These are phyloP conservation scores for Trichoderma afroharzianum DNA, from an alignment of 2,329 filamentous ascomycete genomes.

Conservation along the genomic window DNA sequence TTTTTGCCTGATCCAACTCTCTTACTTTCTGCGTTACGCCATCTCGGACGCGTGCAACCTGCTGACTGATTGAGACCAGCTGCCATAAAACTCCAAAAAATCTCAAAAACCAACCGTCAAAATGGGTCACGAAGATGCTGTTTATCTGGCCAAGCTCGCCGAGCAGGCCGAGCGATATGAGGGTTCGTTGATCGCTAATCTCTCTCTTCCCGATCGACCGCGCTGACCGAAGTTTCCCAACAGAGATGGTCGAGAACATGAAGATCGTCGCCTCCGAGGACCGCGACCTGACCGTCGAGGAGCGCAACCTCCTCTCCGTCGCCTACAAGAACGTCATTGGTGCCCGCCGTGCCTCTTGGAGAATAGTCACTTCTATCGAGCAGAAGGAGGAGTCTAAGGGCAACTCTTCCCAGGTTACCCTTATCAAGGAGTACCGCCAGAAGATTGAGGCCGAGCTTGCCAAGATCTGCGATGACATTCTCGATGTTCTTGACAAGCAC, in stretches of 20 bases:
- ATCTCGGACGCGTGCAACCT: slow-evolving; percentile 5
- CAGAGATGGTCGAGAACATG: slow-evolving; percentile 99
- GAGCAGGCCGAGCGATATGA: slow-evolving; percentile 99
- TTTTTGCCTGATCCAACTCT: not conserved
- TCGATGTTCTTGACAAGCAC: slow-evolving; percentile 90
- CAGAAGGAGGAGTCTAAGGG: slow-evolving; percentile 99
- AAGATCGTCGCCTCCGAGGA: slow-evolving; percentile 92
- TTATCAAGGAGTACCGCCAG: slow-evolving; percentile 97
- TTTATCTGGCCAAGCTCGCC: slow-evolving; percentile 99
- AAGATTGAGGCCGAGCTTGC: slow-evolving; percentile 97
- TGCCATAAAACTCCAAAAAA: not conserved
- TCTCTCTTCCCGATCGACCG: slow-evolving; percentile 2
- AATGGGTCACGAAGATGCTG: slow-evolving; percentile 99
- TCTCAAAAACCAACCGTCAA: slow-evolving; percentile 43
- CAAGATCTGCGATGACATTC: slow-evolving; percentile 97
- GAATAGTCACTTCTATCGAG: slow-evolving; percentile 97
- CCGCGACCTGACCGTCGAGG: slow-evolving; percentile 81
- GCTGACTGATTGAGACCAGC: slow-evolving; percentile 14
- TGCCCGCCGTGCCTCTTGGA: slow-evolving; percentile 93
- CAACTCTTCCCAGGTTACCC: slow-evolving; percentile 81
- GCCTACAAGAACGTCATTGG: slow-evolving; percentile 99
- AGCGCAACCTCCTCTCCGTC: slow-evolving; percentile 95
- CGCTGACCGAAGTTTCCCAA: slow-evolving; percentile 25
- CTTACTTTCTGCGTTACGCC: not conserved
- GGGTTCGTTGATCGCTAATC: slow-evolving; percentile 59